Evolutionary conservation across 2,329 filamentous ascomycete genomes (phyloP), one percentile per base, ranked within the genome.

Genomic region (Paraphoma sp.): DNA sequence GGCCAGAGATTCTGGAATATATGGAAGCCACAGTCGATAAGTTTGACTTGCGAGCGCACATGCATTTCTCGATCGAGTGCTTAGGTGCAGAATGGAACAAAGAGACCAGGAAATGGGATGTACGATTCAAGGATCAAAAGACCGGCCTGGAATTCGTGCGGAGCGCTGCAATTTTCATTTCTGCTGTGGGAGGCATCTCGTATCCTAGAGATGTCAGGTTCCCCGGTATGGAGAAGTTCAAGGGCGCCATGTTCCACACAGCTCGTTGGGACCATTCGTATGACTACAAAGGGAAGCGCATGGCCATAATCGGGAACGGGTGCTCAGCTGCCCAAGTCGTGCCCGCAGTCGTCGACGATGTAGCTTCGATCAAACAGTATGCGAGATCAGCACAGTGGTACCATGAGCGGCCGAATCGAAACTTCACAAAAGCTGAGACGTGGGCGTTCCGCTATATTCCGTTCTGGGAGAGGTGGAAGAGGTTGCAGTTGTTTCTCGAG

Each of bases 11-110:
- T 52, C 79, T 77, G 70, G 73, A 76, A 31, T 83, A 83, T 60
- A 74, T 83, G 1, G 72, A 82, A 56, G 78, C 78, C 56, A 79
- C 83, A 17, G 80, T 78, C 62, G 69, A 81, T 11, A 76, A 72
- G 1, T 82, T 81, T 58, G 78, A 77, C 46, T 72, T 83, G 9
- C 72, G 79, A 28, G 81, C 82, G 57, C 81, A 82, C 63, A 83
- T 83, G 79, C 77, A 64, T 7, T 82, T 83, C 70, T 76, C 79
- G 49, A 79, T 76, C 10, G 71, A 79, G 53, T 75, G 83, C n/a
- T 64, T 75, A 2, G 79, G 79, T 2, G 78, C 77, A 30, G 77
- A 75, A 41, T 83, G 80, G 81, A 68, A 81, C 44, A 77, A 81
- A 29, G 72, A 79, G 6, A 69, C 67, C 8, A 80, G 79, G 6